These are phyloP conservation scores for Heterobasidion parviporum DNA, from an alignment of 1,284 basidiomycete genomes.

Conservation along the genomic window DNA sequence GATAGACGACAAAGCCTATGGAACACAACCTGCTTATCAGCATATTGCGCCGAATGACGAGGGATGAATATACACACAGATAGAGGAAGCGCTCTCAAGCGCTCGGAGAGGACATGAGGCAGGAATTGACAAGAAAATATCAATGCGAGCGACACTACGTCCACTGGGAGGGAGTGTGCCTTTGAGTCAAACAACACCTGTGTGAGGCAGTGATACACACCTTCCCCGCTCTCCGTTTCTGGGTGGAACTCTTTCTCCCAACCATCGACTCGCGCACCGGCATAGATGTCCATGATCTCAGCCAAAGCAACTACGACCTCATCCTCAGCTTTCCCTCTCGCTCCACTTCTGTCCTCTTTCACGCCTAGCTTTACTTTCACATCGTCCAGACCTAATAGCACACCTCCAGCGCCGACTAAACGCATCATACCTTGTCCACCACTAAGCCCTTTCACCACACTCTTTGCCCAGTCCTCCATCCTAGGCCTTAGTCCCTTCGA, in stretches of 20 bases:
- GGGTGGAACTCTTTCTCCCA: slow-evolving; percentile 66
- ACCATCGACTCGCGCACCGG: slow-evolving; percentile 25
- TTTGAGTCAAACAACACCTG: slow-evolving; percentile 5
- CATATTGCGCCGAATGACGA: neutral
- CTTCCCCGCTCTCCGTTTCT: slow-evolving; percentile 26
- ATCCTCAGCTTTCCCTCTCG: slow-evolving; percentile 44
- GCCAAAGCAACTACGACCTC: slow-evolving; percentile 60
- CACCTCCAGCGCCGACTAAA: slow-evolving; percentile 50
- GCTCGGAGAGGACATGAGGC: slow-evolving; percentile 39
- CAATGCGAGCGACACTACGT: slow-evolving; percentile 7
- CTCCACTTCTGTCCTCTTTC: slow-evolving; percentile 13
- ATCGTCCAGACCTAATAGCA: slow-evolving; percentile 59
- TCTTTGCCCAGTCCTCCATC: slow-evolving; percentile 43
- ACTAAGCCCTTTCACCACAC: slow-evolving; percentile 52
- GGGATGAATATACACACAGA: slow-evolving; percentile 21
- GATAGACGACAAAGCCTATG: slow-evolving; percentile 7
- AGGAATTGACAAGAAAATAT: slow-evolving; percentile 17
- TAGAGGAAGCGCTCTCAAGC: slow-evolving; percentile 51
- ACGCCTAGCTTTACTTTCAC: slow-evolving; percentile 24
- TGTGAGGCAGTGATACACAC: slow-evolving; percentile 9
- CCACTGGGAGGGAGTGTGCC: slow-evolving; percentile 1
- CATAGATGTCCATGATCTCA: slow-evolving; percentile 60
- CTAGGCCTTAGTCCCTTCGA: slow-evolving; percentile 30
- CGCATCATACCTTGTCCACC: slow-evolving; percentile 54
- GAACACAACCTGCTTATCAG: neutral